Conservation (phyloP, 2,329 filamentous ascomycete species). For the Xylariaceae sp. region DNA sequence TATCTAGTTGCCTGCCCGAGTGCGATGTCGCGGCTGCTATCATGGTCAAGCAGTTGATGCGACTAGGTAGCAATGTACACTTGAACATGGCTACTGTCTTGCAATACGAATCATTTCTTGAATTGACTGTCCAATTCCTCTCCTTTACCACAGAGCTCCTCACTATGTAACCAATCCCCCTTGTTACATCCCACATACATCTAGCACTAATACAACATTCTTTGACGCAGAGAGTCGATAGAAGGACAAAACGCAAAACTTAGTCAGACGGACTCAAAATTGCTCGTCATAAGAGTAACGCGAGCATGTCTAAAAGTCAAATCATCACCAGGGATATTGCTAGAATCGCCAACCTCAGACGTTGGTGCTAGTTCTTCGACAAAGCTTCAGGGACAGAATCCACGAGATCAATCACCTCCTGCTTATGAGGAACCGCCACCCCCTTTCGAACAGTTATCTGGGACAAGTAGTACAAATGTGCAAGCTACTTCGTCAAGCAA, state of each 20-base stretch:
- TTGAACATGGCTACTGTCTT: neutral
- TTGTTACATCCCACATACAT: neutral
- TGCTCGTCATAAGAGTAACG: neutral
- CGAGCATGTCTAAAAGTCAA: neutral
- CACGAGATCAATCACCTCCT: neutral
- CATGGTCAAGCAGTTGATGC: constrained; percentile 1
- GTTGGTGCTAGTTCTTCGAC: too few species aligned
- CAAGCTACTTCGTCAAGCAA: too few species aligned
- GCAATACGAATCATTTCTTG: neutral
- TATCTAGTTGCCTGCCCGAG: neutral
- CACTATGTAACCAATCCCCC: neutral
- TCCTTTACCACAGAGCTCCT: neutral
- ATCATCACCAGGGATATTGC: neutral
- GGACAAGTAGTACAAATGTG: neutral
- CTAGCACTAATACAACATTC: neutral
- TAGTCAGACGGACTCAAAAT: neutral
- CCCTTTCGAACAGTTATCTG: neutral
- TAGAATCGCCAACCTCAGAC: neutral
- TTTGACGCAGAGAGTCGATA: neutral
- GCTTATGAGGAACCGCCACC: neutral
- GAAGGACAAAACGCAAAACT: neutral
- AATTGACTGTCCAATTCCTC: neutral
- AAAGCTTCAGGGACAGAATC: too few species aligned
- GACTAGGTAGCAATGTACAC: neutral
- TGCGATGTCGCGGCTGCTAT: neutral